Evolutionary conservation across 345 rosid genomes (phyloP).

Genomic region (Corchorus capsularis): DNA sequence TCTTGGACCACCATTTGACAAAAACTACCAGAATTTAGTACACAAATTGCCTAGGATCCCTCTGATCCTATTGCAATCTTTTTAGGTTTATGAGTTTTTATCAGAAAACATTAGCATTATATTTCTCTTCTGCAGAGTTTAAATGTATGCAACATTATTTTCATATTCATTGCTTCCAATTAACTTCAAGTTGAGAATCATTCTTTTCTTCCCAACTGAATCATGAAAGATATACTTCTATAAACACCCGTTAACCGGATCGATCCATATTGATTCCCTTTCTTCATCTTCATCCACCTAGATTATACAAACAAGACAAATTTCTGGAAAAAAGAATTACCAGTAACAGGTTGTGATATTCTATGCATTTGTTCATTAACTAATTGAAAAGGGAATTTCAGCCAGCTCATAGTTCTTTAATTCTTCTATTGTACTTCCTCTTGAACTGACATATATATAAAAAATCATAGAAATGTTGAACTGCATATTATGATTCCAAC

Average conservation of each 20-base stretch:
- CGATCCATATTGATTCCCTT: too few relatives aligned
- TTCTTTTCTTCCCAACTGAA: not conserved
- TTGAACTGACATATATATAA: not conserved
- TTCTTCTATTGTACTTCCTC: not conserved
- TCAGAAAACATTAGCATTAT: not conserved
- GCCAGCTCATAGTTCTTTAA: not conserved
- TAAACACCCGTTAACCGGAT: too few relatives aligned
- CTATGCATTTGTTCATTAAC: not conserved
- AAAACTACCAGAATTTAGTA: constrained; percentile 14
- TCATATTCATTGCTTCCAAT: not conserved
- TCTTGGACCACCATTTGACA: not conserved
- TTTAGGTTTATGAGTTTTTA: not conserved
- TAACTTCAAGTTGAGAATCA: not conserved
- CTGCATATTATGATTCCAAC: not conserved
- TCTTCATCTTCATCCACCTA: too few relatives aligned
- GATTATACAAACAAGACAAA: not conserved
- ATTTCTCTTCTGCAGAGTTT: not conserved
- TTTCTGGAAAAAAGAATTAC: not conserved
- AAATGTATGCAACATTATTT: not conserved
- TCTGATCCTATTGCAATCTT: not conserved
- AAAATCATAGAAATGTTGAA: not conserved
- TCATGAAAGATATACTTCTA: too few relatives aligned
- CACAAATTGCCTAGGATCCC: not conserved
- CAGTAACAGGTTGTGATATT: not conserved
- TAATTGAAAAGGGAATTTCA: not conserved